phyloP scores from a whole-genome alignment of 306 rosid genomes.

The Cyclanthera cordifolia region DNA sequence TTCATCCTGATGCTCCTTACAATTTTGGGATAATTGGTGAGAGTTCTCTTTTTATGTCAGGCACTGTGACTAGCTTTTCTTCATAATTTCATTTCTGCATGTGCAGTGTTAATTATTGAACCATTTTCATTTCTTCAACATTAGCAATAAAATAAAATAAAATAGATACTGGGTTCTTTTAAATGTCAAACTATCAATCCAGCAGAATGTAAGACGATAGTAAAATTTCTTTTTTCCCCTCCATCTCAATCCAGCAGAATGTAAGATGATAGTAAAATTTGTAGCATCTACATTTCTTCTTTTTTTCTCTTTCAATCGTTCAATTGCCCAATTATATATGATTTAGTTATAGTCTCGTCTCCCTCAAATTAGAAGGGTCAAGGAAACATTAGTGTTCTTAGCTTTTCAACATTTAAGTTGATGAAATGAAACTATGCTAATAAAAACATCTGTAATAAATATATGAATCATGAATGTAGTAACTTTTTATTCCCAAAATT shows the following conservation, averaged over 20 bases:
- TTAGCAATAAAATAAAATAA: neutral
- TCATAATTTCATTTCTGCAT: neutral
- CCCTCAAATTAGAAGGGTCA: neutral
- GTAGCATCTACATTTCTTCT: neutral
- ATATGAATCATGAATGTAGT: neutral
- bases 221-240: too few relatives aligned
- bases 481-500: neutral
- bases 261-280: neutral
- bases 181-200: too few relatives aligned
- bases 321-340: neutral
- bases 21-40: slow-evolving; percentile 88
- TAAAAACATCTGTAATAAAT: neutral
- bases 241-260: neutral
- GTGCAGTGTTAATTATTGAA: neutral
- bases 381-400: neutral
- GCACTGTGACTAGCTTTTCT: neutral
- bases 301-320: neutral
- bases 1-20: slow-evolving; percentile 59
- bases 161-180: too few relatives aligned
- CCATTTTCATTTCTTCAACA: neutral
- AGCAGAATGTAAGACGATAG: too few relatives aligned
- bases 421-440: neutral
- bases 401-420: neutral
- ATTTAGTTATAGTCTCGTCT: neutral
- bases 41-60: slow-evolving; percentile 9